Base-by-base conservation (phyloP, 257 asterid species). In the Solanum paucissectum region DNA sequence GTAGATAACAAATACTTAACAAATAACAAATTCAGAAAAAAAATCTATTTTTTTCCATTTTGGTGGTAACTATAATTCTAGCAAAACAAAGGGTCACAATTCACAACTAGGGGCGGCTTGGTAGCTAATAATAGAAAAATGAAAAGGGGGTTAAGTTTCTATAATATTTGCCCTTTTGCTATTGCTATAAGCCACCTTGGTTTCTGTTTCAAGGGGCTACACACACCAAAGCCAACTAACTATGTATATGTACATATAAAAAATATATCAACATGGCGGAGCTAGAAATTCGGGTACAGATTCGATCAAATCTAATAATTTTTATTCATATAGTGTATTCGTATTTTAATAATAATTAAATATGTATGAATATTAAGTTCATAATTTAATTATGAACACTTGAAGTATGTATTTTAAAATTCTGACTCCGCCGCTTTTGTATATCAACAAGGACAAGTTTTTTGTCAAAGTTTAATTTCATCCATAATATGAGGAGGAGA, bases 391-490 rank as follows among this genome's bases (percentile, higher is more conserved):
- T 55, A 0, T 18, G 4, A 55, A 55, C 4, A 55, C 10, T 3
- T 55, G 10, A 55, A 3, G 1, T 55, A 20, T 1, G 18, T 20
- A 20, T 55, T 55, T 13, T 55, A 55, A 20, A 55, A 20, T 55
- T 55, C 0, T 3, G 25, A 55, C 25, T 55, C 64, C 25, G 11
- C 5, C 4, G 8, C 8, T 2, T 5, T 21, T 21, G 2, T 13
- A 44, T 14, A 81, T 46, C 12, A 46, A 16, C 27, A 23, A 87
- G 66, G 91, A 87, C 91, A 87, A 88, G 0, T 2, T 38, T 68
- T 49, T 86, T 91, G 94, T 91, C 94, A 42, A 83, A 76, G 88
- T 64, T 89, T 87, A 88, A 90, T 86, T 29, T 29, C 73, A 91
- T 88, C 94, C 94, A 91, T 85, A 33, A 89, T 89, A 87, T 38